These are phyloP conservation scores for Ophiosphaerella korrae DNA, from an alignment of 2,329 filamentous ascomycete genomes.

Conservation along the genomic window DNA sequence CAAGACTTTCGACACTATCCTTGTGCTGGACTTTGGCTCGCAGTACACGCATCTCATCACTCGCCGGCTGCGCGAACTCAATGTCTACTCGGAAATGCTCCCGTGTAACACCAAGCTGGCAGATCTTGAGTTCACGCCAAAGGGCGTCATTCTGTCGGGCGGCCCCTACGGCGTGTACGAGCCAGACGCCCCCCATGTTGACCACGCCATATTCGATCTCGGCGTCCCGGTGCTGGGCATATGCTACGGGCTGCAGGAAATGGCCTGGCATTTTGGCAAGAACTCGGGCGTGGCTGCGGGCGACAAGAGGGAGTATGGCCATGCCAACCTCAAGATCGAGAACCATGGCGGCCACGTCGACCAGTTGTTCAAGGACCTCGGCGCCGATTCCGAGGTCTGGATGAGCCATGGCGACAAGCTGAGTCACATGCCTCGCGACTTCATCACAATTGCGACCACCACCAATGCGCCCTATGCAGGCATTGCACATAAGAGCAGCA, in stretches of 20 bases:
- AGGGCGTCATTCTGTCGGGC: conserved; percentile 79
- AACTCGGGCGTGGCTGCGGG: conserved; percentile 68
- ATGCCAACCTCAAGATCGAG: conserved; percentile 68
- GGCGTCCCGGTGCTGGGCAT: conserved; percentile 66
- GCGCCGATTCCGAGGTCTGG: conserved; percentile 72
- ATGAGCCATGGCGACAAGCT: conserved; percentile 95
- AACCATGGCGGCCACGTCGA: conserved; percentile 68
- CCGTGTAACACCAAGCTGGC: conserved; percentile 82
- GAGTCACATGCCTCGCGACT: conserved; percentile 71
- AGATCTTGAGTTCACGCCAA: conserved; percentile 78
- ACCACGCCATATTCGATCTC: conserved; percentile 80
- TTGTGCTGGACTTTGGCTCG: conserved; percentile 74
- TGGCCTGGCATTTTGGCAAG: conserved; percentile 71
- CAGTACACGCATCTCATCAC: conserved; percentile 78
- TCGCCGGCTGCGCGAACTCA: conserved; percentile 75
- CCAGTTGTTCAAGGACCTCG: conserved; percentile 76
- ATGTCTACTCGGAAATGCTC: conserved; percentile 86
- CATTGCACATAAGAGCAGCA: conserved; percentile 72
- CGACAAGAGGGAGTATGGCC: conserved; percentile 72
- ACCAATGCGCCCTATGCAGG: conserved; percentile 78
- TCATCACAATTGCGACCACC: conserved; percentile 75
- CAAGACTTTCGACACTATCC: conserved; percentile 67
- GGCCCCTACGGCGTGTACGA: conserved; percentile 83
- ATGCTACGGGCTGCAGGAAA: conserved; percentile 72
- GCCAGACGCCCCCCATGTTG: conserved; percentile 74